A percentile compares a stretch with the other conserved stretches of the same genome.
These are phyloP conservation scores for Cutaneotrichosporon mucoides DNA, from an alignment of 1,284 basidiomycete genomes.

Conservation along the genomic window DNA sequence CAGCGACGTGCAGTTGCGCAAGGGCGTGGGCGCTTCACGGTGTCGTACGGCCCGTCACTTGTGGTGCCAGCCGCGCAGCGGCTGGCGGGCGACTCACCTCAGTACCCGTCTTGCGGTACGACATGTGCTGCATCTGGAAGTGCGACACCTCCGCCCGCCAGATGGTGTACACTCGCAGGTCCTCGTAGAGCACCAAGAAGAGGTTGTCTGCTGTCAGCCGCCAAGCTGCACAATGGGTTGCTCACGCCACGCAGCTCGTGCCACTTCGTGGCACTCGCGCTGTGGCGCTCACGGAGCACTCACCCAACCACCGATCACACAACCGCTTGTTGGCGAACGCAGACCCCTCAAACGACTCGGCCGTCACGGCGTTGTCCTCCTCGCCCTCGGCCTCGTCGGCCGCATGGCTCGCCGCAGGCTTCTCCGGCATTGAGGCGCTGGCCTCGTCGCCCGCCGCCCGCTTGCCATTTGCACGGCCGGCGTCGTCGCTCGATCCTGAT, in stretches of 20 bases:
- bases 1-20: too few relatives aligned
- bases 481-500: too few relatives aligned
- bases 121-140: slow-evolving; percentile 92
- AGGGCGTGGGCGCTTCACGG: too few relatives aligned
- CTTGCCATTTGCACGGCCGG: slow-evolving; percentile 12
- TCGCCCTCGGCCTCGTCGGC: slow-evolving; percentile 49
- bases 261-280: too few relatives aligned
- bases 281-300: too few relatives aligned
- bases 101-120: slow-evolving; percentile 90
- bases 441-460: slow-evolving; percentile 21
- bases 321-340: slow-evolving; percentile 95
- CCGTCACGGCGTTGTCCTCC: slow-evolving; percentile 47
- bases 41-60: too few relatives aligned
- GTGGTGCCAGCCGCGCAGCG: too few relatives aligned
- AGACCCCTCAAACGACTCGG: slow-evolving; percentile 56
- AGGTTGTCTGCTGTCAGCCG: slow-evolving; percentile 61
- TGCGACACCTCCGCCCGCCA: slow-evolving; percentile 99
- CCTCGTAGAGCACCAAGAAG: slow-evolving; percentile 99
- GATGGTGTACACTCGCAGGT: slow-evolving; percentile 96
- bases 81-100: slow-evolving; percentile 56
- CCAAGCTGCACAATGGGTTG: too few relatives aligned
- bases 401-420: slow-evolving; percentile 22
- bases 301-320: slow-evolving; percentile 89
- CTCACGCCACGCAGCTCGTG: too few relatives aligned
- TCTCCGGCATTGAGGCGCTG: slow-evolving; percentile 1